Conservation (phyloP, 352 stramenopile genomes). For the Pythium coloratum region DNA sequence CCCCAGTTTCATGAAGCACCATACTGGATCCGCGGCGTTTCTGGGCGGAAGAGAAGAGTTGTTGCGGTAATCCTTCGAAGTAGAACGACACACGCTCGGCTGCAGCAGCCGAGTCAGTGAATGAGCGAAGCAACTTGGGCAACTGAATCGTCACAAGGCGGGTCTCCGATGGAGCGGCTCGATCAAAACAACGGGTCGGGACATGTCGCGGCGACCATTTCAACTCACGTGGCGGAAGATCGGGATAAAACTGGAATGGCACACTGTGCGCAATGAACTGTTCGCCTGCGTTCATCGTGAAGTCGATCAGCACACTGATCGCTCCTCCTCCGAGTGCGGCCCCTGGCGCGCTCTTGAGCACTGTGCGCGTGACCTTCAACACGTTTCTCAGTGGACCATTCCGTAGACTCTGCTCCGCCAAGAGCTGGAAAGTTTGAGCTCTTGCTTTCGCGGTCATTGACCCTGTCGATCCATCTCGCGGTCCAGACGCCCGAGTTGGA, state of each 20-base stretch:
- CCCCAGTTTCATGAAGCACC: slow-evolving; percentile 51
- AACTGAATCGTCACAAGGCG: slow-evolving; percentile 48
- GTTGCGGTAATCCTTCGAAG: slow-evolving; percentile 48
- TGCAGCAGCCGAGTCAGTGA: slow-evolving; percentile 35
- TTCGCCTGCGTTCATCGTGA: slow-evolving; percentile 72
- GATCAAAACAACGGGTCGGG: slow-evolving; percentile 45
- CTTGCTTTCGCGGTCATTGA: slow-evolving; percentile 37
- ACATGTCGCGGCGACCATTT: slow-evolving; percentile 62
- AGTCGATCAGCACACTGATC: slow-evolving; percentile 65
- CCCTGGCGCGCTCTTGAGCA: slow-evolving; percentile 25
- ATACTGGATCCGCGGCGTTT: slow-evolving; percentile 50
- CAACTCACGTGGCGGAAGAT: slow-evolving; percentile 42
- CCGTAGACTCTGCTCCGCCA: slow-evolving; percentile 54
- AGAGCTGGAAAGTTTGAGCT: slow-evolving; percentile 53
- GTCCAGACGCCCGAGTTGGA: not conserved
- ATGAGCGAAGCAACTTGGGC: slow-evolving; percentile 42
- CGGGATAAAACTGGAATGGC: slow-evolving; percentile 63
- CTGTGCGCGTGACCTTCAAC: slow-evolving; percentile 26
- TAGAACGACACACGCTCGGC: slow-evolving; percentile 58
- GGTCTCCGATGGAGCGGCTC: slow-evolving; percentile 37
- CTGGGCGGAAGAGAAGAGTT: slow-evolving; percentile 28
- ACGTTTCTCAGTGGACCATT: slow-evolving; percentile 7
- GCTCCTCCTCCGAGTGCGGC: slow-evolving; percentile 6
- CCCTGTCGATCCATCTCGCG: not conserved
- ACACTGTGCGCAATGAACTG: slow-evolving; percentile 78